Conservation (phyloP, 2,329 filamentous ascomycete genomes). For the Paecilomyces formosus region DNA sequence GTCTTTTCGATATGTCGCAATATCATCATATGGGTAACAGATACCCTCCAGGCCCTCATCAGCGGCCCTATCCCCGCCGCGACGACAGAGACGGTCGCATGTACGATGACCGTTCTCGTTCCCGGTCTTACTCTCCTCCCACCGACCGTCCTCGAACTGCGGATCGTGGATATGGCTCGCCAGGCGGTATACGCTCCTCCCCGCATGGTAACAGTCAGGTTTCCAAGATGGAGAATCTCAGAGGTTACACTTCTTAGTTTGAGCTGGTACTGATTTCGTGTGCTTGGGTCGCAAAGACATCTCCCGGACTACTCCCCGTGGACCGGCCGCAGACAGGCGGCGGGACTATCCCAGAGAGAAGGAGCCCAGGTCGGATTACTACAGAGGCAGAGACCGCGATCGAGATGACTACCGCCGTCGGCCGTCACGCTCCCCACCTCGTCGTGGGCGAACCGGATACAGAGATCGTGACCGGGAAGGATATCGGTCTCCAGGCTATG, state of each 20-base stretch:
- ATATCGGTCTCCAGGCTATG: conserved; percentile 35
- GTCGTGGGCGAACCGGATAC: conserved; percentile 30
- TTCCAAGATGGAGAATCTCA: conserved; percentile 13
- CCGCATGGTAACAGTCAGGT: conserved; percentile 35
- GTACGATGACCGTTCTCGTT: conserved; percentile 39
- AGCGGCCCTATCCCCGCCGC: conserved; percentile 19
- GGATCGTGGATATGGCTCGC: conserved; percentile 25
- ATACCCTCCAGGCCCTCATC: conserved; percentile 12
- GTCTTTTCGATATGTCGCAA: conserved; percentile 17
- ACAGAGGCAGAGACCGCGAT: conserved; percentile 26
- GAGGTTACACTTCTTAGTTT: conserved; percentile 10
- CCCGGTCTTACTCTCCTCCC: conserved; percentile 20
- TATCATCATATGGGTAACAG: conserved; percentile 19
- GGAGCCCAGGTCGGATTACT: conserved; percentile 22
- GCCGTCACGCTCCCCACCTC: conserved; percentile 27
- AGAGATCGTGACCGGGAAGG: conserved; percentile 40
- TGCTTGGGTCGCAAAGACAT: conserved; percentile 26
- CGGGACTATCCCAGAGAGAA: conserved; percentile 25
- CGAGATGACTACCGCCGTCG: conserved; percentile 27
- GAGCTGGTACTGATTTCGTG: conserved; percentile 31
- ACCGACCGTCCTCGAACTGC: conserved; percentile 6
- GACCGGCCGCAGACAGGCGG: conserved; percentile 29
- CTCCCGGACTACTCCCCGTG: conserved; percentile 27
- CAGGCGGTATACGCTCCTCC: conserved; percentile 38
- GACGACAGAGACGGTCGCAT: conserved; percentile 36